A percentile compares a stretch with the other conserved stretches of the same genome.
Conservation (phyloP, 2,329 filamentous ascomycete species). For the Bipolaris zeicola region DNA sequence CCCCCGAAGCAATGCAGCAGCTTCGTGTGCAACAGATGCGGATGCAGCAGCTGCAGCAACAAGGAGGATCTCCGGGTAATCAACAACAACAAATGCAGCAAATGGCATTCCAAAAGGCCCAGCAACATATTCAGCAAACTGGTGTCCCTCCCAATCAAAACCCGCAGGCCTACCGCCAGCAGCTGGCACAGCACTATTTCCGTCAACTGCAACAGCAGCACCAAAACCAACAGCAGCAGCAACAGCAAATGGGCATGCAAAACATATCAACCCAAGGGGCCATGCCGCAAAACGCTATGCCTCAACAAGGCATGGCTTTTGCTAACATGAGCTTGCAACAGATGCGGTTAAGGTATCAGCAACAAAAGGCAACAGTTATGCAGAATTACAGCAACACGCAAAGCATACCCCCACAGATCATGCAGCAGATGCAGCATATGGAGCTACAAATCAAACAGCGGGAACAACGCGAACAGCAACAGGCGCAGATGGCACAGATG, state of each 20-base stretch:
- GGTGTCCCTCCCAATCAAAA: constrained; percentile 40
- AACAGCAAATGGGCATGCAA: constrained; percentile 35
- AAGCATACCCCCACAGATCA: constrained; percentile 33
- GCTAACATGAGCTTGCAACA: constrained; percentile 38
- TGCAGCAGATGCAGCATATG: constrained; percentile 37
- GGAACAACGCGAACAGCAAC: constrained; percentile 30
- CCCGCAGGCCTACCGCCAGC: constrained; percentile 31
- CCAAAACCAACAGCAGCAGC: constrained; percentile 33
- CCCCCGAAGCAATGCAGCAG: constrained; percentile 44
- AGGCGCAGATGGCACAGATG: constrained; percentile 27
- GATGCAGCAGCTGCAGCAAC: constrained; percentile 37
- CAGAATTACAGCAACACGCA: constrained; percentile 25
- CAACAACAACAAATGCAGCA: constrained; percentile 34
- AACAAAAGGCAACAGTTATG: constrained; percentile 34
- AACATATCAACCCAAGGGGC: constrained; percentile 35
- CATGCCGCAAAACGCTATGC: constrained; percentile 30
- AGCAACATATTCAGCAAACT: constrained; percentile 41
- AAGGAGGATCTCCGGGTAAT: constrained; percentile 27
- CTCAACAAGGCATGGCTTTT: constrained; percentile 28
- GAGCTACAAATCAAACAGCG: constrained; percentile 35
- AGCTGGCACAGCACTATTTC: constrained; percentile 34
- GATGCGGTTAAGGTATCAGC: constrained; percentile 32
- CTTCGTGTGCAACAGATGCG: constrained; percentile 35
- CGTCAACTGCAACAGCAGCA: constrained; percentile 37
- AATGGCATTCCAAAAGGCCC: constrained; percentile 40